These are phyloP conservation scores for Trametes sp. DNA, from an alignment of 1,284 basidiomycete genomes.

Conservation along the genomic window DNA sequence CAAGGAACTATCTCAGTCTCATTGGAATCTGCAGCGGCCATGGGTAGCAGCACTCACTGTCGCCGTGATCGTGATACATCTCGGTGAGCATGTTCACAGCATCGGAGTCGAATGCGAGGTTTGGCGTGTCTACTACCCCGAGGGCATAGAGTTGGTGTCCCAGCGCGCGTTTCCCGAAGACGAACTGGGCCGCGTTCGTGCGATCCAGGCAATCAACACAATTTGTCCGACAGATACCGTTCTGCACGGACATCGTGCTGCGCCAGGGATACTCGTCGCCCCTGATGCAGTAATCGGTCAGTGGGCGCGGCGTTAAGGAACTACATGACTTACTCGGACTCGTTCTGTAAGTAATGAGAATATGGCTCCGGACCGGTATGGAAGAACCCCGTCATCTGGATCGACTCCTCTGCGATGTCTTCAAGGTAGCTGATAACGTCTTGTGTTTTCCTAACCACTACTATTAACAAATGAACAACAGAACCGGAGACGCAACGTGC, in stretches of 20 bases:
- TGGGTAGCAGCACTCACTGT: conserved; percentile 62
- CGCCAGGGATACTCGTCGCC: conserved; percentile 55
- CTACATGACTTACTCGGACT: conserved; percentile 47
- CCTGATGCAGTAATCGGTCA: conserved; percentile 37
- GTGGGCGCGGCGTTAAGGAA: no score
- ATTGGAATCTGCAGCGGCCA: no score
- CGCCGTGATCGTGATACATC: conserved; percentile 98
- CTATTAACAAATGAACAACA: conserved; percentile 3
- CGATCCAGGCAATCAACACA: conserved; percentile 98
- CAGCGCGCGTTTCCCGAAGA: conserved; percentile 95
- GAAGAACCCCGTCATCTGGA: conserved; percentile 94
- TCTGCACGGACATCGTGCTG: conserved; percentile 82
- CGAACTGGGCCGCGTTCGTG: conserved; percentile 98
- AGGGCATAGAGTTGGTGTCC: conserved; percentile 97
- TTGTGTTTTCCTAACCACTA: conserved; percentile 78
- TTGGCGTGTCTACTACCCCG: conserved; percentile 85
- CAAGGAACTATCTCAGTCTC: conserved; percentile 23
- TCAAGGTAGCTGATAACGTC: conserved; percentile 97
- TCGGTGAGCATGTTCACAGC: conserved; percentile 98
- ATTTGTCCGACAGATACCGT: conserved; percentile 90
- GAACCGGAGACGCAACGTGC: conserved; percentile 36
- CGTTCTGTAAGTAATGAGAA: conserved; percentile 66
- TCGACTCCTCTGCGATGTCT: conserved; percentile 94
- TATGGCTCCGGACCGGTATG: conserved; percentile 86
- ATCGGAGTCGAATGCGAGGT: conserved; percentile 93